These are phyloP conservation scores for Neonectria coccinea DNA, from an alignment of 2,329 filamentous ascomycete species.

Conservation along the genomic window DNA sequence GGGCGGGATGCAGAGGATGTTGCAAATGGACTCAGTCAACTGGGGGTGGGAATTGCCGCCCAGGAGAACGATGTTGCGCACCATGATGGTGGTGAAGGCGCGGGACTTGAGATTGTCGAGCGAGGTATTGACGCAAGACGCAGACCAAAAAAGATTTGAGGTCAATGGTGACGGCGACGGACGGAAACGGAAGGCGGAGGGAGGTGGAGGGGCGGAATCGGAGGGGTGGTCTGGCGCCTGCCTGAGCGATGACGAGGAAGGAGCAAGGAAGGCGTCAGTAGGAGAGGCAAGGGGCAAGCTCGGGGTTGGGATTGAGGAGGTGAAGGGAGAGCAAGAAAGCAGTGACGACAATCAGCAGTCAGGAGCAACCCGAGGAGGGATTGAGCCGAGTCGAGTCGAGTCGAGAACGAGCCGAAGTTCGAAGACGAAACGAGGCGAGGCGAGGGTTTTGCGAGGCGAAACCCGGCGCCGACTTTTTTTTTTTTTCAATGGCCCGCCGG, in stretches of 20 bases:
- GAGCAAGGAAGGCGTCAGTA: constrained; percentile 20
- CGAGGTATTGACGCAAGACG: constrained; percentile 21
- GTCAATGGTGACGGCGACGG: constrained; percentile 36
- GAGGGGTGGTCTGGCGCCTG: constrained; percentile 34
- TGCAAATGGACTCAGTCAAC: constrained; percentile 88
- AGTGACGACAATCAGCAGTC: constrained; percentile 16
- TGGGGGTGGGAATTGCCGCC: constrained; percentile 93
- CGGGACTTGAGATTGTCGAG: constrained; percentile 24
- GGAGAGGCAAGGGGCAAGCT: constrained; percentile 4
- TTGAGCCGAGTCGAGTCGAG: constrained; percentile 33
- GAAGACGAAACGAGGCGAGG: constrained; percentile 29
- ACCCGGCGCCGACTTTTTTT: constrained; percentile 37
- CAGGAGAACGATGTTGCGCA: constrained; percentile 93
- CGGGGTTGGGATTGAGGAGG: not conserved
- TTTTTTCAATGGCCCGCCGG: constrained; percentile 41
- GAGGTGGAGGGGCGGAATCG: constrained; percentile 44
- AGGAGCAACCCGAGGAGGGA: constrained; percentile 31
- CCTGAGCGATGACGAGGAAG: constrained; percentile 28
- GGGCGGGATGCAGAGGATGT: constrained; percentile 85
- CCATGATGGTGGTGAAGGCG: constrained; percentile 68
- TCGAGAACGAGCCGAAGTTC: constrained; percentile 33
- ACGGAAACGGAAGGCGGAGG: constrained; percentile 45
- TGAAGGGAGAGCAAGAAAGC: not conserved
- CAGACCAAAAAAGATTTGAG: constrained; percentile 43
- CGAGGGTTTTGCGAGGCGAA: constrained; percentile 37